Evolutionary conservation across 768 basidiomycete species (phyloP), one percentile per base, ranked within the genome.

Genomic region (Lyophyllum semitale): DNA sequence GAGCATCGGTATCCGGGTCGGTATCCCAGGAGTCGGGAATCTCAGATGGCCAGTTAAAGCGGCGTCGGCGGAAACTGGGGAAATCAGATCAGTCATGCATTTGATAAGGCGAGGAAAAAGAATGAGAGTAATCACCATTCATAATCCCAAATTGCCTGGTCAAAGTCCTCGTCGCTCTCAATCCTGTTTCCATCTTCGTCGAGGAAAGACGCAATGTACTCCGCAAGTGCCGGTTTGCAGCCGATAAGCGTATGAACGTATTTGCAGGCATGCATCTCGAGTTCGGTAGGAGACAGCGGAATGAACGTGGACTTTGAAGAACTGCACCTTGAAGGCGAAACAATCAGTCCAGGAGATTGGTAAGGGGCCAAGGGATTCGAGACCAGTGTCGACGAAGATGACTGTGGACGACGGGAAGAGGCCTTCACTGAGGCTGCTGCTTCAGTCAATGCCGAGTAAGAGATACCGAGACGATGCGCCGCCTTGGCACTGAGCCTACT

Each of bases 231-330:
- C 32, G 74, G 73, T 62, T 83, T 82, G 63, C 83, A 87, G 27
- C 82, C 82, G 23, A 91, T 72, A 2, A 91, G 66, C 6, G 77
- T 77, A 63, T 91, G 85, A 46, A 89, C 70, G 63, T 85, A 77
- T 69, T 84, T 87, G 71, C 84, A 85, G n/a, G 83, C 77, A 62
- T 89, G 85, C 84, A 88, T 84, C 71, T 91, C 89, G 30, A 91
- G 73, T 64, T 88, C 88, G 3, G 67, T 63, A 22, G 87, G 77
- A 0, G 75, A 52, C 60, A 87, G 71, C 1, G 85, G 80, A 43
- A 89, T 73, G 66, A 86, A 87, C 6, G 79, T 82, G n/a, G n/a
- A n/a, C n/a, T n/a, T n/a, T n/a, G n/a, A n/a, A n/a, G n/a, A n/a
- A n/a, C n/a, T n/a, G n/a, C n/a, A n/a, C n/a, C n/a, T n/a, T 23